Evolutionary conservation across 2,329 filamentous ascomycete species (phyloP).

Genomic region (Hypoxylon sp.): DNA sequence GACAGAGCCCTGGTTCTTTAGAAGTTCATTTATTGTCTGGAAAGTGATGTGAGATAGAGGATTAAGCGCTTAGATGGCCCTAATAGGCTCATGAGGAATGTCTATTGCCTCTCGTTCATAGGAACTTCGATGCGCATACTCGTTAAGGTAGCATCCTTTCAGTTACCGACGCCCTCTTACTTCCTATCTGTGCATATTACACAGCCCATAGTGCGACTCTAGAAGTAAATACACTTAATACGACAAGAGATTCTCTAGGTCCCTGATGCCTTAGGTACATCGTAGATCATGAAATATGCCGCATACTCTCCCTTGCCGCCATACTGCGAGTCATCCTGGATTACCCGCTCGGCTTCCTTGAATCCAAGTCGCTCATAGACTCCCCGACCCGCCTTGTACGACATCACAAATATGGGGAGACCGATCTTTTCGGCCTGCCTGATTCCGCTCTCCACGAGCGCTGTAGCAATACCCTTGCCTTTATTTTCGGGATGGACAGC

Average conservation of each 20-base stretch:
- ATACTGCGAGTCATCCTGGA: conserved; percentile 49
- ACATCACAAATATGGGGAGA: conserved; percentile 47
- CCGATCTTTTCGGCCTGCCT: conserved; percentile 47
- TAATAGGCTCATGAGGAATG: neutral
- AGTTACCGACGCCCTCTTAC: too few species aligned
- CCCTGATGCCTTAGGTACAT: neutral
- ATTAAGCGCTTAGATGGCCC: neutral
- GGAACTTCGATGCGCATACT: too few species aligned
- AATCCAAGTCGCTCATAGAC: conserved; percentile 50
- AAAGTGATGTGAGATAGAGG: neutral
- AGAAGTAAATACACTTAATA: neutral
- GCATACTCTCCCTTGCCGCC: conserved; percentile 42
- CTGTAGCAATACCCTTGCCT: conserved; percentile 49
- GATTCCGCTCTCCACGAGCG: conserved; percentile 50
- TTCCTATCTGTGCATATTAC: too few species aligned
- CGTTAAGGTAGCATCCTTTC: too few species aligned
- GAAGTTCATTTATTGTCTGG: neutral
- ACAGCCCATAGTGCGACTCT: neutral
- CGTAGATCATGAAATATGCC: conserved; percentile 33
- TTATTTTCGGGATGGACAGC: conserved; percentile 52
- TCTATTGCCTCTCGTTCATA: too few species aligned
- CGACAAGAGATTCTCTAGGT: neutral
- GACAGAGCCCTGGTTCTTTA: neutral
- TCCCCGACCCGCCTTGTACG: conserved; percentile 44
- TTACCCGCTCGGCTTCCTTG: conserved; percentile 41